Evolutionary conservation across 495 filamentous ascomycete species (phyloP), one percentile per base, ranked within the genome.

Genomic region (Podospora pseudocomata): DNA sequence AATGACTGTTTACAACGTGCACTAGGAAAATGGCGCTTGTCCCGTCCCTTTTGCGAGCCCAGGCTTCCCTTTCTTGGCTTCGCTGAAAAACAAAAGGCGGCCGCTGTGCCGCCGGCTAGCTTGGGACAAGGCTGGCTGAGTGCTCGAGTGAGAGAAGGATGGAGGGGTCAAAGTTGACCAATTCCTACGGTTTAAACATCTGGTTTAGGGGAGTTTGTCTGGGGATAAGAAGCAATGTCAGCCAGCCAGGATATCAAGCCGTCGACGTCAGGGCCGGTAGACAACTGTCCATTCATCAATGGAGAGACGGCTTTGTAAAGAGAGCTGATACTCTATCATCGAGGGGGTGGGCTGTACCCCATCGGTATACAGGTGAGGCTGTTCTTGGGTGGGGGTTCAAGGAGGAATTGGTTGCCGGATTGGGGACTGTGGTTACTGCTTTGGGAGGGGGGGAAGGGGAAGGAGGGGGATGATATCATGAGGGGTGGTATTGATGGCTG

Each of bases 1-100:
- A 23, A 5, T 18, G n/a, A 19, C 23, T 58, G 55, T 26, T 11
- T n/a, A 20, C 55, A 19, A 58, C n/a, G 55, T 49, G 39, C 39
- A 16, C 55, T 58, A 58, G 55, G 23, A 58, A 58, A 19, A 58
- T 58, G 55, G 19, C n/a, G 55, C 55, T 20, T 19, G 55, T 58
- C 16, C 55, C 55, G 55, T 19, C 55, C 55, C 55, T 58, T 58
- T 58, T 49, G 39, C 15, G 39, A 49, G 23, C 23, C 23, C 23
- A 23, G 39, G 39, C 2, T 49, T 49, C 39, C 15, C 39, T 32
- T 49, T 49, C 39, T 49, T 49, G 39, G 39, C 15, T 49, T 5
- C 23, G 23, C 23, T 6, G 39, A 5, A 32, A 32, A 32, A 7
- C 30, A 32, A 32, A 32, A 49, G 39, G 39, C 39, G 39, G 39